A percentile compares a stretch with the other conserved stretches of the same genome.
Evolutionary conservation across 106 monocot genomes (phyloP).

Genomic region (Iris macrosiphon): DNA sequence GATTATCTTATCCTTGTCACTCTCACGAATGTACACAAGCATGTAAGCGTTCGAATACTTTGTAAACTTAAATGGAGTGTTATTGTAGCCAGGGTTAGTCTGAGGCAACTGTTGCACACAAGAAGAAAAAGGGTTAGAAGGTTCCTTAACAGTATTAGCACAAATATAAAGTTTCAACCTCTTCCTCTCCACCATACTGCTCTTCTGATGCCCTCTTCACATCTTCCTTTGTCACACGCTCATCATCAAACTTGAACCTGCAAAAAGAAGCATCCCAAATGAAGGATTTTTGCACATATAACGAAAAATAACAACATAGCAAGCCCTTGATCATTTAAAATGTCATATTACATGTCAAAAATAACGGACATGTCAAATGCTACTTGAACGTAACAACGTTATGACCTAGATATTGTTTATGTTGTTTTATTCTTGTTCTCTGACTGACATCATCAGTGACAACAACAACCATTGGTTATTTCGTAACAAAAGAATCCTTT

Average conservation of each 20-base stretch:
- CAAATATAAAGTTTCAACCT: slow-evolving; percentile 31
- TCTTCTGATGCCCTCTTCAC: slow-evolving; percentile 74
- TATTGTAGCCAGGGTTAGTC: slow-evolving; percentile 69
- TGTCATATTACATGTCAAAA: too few species aligned
- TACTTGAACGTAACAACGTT: too few species aligned
- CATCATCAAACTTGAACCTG: slow-evolving; percentile 97
- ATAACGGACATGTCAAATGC: too few species aligned
- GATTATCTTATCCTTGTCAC: slow-evolving; percentile 77
- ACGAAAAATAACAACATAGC: too few species aligned
- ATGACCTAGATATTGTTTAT: too few species aligned
- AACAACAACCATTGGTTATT: too few species aligned
- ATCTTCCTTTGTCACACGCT: slow-evolving; percentile 91
- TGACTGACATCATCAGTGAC: too few species aligned
- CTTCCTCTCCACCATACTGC: slow-evolving; percentile 94
- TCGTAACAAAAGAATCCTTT: too few species aligned
- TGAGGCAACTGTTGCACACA: slow-evolving; percentile 41
- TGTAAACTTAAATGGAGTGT: slow-evolving; percentile 71
- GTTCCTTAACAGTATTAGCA: background rate
- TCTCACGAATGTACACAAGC: slow-evolving; percentile 79
- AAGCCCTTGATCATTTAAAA: too few species aligned
- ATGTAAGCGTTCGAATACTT: slow-evolving; percentile 88
- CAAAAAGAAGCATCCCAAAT: background rate
- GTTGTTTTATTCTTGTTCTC: too few species aligned
- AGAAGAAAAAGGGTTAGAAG: slow-evolving; percentile 5
- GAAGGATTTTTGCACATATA: background rate